Evolutionary conservation across 2,329 filamentous ascomycete species (phyloP).

Genomic region (Ceratocystis variospora): DNA sequence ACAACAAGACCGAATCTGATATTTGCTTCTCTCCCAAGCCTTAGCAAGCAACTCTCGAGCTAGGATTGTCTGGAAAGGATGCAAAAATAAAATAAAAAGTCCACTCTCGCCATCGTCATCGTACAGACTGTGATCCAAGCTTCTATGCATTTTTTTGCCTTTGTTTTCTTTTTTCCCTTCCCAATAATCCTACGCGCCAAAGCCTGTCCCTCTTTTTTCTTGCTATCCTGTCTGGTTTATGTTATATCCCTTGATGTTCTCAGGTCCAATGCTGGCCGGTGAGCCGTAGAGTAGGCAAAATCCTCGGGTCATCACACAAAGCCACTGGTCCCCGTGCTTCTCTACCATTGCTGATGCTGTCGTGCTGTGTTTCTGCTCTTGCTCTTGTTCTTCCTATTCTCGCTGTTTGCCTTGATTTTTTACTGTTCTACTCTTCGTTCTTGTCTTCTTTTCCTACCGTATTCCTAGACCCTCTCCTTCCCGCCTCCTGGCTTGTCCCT

Average conservation of each 20-base stretch:
- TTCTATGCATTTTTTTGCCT: background rate
- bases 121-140: conserved; percentile 5
- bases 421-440: background rate
- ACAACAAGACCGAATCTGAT: too few relatives aligned
- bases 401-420: background rate
- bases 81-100: background rate
- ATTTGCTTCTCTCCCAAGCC: too few relatives aligned
- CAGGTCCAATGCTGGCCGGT: background rate
- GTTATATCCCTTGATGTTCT: too few relatives aligned
- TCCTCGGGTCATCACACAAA: background rate
- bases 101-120: background rate
- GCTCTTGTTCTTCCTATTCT: background rate
- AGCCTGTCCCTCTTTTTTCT: background rate
- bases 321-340: background rate
- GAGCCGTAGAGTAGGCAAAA: background rate
- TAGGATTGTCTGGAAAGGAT: too few relatives aligned
- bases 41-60: too few relatives aligned
- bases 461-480: background rate
- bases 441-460: background rate
- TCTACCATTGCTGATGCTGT: background rate
- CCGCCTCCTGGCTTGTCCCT: background rate
- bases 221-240: too few relatives aligned
- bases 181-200: background rate
- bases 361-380: background rate
- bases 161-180: background rate